phyloP scores from a whole-genome alignment of 2,329 filamentous ascomycete genomes.

The Nemania sp. region DNA sequence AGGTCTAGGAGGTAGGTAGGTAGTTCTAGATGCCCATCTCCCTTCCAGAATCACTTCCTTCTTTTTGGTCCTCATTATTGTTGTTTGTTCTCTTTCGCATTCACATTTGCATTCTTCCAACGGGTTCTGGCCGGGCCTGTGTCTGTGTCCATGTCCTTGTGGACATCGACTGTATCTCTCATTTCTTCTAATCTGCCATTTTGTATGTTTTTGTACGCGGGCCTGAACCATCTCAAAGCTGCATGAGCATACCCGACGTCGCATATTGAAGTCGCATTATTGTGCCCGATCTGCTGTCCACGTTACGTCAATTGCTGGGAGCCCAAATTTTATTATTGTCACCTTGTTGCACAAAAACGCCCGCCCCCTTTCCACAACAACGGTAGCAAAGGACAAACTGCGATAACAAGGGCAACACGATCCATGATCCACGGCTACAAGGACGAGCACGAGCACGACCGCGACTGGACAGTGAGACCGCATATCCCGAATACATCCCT shows the following conservation, averaged over 20 bases:
- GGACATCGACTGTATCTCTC: constrained; percentile 10
- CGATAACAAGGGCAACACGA: not conserved
- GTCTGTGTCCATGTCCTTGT: constrained; percentile 4
- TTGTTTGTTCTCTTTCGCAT: not conserved
- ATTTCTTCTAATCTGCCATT: constrained; percentile 5
- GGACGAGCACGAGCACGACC: not conserved
- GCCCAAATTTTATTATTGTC: constrained; percentile 25
- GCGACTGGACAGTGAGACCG: constrained; percentile 11
- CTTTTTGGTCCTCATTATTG: not conserved
- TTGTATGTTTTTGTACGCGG: constrained; percentile 9
- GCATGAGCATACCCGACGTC: constrained; percentile 27
- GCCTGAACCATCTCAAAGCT: constrained; percentile 6
- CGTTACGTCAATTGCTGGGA: constrained; percentile 36
- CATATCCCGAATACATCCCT: not conserved
- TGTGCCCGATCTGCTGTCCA: constrained; percentile 23
- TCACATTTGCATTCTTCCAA: constrained; percentile 27
- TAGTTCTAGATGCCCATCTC: too few relatives aligned
- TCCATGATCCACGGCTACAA: too few relatives aligned
- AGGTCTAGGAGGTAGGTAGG: too few relatives aligned
- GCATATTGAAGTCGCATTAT: constrained; percentile 29
- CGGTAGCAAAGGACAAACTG: not conserved
- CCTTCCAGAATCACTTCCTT: constrained; percentile 3
- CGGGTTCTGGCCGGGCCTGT: constrained; percentile 24
- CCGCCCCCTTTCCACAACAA: constrained; percentile 23
- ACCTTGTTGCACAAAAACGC: constrained; percentile 22